A percentile compares a stretch with the other conserved stretches of the same genome.
Conservation (phyloP, 148 eudicot species). For the Rhododendron mucronatum region DNA sequence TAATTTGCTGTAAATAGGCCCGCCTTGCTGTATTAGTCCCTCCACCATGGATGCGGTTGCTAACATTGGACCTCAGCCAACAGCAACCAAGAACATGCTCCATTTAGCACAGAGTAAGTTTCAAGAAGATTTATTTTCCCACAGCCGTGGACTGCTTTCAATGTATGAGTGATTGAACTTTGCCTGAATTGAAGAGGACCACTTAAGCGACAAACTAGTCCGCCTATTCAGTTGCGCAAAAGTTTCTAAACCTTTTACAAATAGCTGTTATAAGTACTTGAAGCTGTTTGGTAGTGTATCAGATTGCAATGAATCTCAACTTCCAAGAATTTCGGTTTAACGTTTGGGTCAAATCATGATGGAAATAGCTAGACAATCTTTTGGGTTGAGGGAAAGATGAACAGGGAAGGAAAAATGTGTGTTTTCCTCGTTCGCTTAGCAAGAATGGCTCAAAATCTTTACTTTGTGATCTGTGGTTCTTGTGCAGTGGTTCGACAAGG, state of each 20-base stretch:
- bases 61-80: slow-evolving; percentile 54
- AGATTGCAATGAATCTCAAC: background rate
- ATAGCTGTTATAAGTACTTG: background rate
- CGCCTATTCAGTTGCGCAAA: background rate
- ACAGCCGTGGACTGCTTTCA: background rate
- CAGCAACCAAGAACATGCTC: slow-evolving; percentile 72
- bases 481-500: slow-evolving; percentile 37
- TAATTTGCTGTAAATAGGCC: slow-evolving; percentile 30
- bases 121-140: background rate
- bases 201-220: background rate
- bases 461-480: background rate
- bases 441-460: background rate
- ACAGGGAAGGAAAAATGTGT: background rate
- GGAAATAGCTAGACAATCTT: background rate
- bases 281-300: too few species aligned
- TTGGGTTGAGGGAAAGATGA: background rate
- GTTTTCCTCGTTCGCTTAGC: too few species aligned
- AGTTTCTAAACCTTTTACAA: background rate
- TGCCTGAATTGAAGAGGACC: background rate
- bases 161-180: background rate
- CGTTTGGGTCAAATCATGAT: background rate
- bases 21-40: slow-evolving; percentile 58
- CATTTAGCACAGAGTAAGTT: slow-evolving; percentile 75
- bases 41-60: slow-evolving; percentile 36
- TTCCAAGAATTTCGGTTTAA: background rate